Conservation (phyloP, 495 filamentous ascomycete species). For the Penicillium antarcticum region DNA sequence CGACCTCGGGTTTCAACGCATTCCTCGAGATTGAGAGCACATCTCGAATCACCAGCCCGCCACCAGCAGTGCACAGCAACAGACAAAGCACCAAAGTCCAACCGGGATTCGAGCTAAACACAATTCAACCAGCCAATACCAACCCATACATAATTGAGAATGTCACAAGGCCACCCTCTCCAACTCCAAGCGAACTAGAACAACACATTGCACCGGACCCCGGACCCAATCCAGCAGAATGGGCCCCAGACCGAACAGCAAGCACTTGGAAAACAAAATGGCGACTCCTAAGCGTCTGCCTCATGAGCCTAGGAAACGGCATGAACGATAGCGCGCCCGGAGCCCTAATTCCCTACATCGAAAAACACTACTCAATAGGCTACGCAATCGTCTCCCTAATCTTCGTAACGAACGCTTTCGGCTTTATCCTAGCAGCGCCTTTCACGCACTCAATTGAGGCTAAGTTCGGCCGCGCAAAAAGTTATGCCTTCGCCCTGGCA, state of each 20-base stretch:
- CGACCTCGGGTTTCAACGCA: constrained; percentile 22
- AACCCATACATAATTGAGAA: constrained; percentile 3
- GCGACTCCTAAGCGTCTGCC: constrained; percentile 31
- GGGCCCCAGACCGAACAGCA: constrained; percentile 33
- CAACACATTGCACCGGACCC: constrained; percentile 37
- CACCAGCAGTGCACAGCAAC: constrained; percentile 30
- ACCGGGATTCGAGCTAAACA: constrained; percentile 31
- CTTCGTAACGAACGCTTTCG: constrained; percentile 74
- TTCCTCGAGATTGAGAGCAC: constrained; percentile 35
- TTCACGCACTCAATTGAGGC: constrained; percentile 47
- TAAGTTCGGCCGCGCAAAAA: constrained; percentile 60
- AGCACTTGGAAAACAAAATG: constrained; percentile 53
- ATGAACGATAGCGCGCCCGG: constrained; percentile 65
- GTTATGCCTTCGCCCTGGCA: constrained; percentile 53
- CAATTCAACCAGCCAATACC: constrained; percentile 24
- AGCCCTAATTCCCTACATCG: constrained; percentile 73
- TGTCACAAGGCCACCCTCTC: neutral
- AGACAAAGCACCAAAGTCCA: constrained; percentile 20
- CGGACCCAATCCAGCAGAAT: constrained; percentile 52
- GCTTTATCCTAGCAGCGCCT: constrained; percentile 71
- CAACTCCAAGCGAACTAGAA: constrained; percentile 50
- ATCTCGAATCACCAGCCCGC: constrained; percentile 25
- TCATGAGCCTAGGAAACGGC: constrained; percentile 53
- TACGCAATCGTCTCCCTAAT: constrained; percentile 75
- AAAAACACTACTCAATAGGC: constrained; percentile 65